Evolutionary conservation across 108 stramenopile genomes (phyloP).

Genomic region (Pseudonitzschia pungens): DNA sequence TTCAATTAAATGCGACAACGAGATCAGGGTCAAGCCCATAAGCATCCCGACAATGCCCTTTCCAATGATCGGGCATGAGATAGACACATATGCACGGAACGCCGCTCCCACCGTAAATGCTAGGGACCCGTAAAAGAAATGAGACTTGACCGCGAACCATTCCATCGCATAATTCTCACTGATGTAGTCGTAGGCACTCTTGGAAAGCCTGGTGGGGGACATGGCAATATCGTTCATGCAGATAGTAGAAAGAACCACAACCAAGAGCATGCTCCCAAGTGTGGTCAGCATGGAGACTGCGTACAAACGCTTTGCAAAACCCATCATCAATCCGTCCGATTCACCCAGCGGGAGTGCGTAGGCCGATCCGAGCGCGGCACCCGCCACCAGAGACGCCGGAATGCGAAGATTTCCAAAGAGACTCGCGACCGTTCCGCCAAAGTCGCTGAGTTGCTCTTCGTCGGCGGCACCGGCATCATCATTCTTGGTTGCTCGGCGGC

Average conservation of each 20-base stretch:
- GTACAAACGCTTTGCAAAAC: constrained; percentile 33
- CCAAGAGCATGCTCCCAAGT: constrained; percentile 14
- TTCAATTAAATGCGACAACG: background rate
- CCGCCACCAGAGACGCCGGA: constrained; percentile 40
- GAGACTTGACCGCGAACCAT: constrained; percentile 5
- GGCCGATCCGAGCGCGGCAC: constrained; percentile 38
- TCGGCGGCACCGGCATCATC: background rate
- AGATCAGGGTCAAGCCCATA: background rate
- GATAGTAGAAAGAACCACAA: constrained; percentile 24
- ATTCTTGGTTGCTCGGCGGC: background rate
- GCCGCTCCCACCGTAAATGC: constrained; percentile 1
- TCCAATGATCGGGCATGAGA: background rate
- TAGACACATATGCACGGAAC: constrained; percentile 3
- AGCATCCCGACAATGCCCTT: constrained; percentile 7
- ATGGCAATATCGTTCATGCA: constrained; percentile 14
- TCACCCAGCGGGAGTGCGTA: constrained; percentile 33
- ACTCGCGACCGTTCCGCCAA: constrained; percentile 10
- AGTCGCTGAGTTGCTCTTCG: constrained; percentile 5
- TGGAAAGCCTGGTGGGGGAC: background rate
- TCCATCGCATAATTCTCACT: background rate
- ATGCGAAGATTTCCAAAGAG: constrained; percentile 39
- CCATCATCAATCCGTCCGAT: constrained; percentile 15
- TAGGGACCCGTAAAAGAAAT: background rate
- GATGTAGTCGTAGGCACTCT: constrained; percentile 9
- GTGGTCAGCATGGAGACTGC: constrained; percentile 26